Conservation (phyloP, 768 basidiomycete species). For the Steccherinum ochraceum region DNA sequence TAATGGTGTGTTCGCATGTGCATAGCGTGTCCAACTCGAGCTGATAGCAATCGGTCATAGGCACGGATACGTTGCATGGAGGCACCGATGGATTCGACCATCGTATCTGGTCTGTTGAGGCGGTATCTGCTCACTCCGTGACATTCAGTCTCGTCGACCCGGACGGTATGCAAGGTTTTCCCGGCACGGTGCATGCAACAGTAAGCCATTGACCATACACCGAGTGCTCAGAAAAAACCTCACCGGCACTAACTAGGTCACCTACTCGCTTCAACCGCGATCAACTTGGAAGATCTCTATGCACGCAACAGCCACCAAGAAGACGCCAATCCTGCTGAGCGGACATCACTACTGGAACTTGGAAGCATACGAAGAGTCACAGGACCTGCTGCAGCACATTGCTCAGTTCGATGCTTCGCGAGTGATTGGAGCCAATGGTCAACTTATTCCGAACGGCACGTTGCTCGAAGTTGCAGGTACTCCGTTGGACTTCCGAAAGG, state of each 20-base stretch:
- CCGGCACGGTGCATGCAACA: conserved; percentile 8
- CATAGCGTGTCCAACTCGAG: background rate
- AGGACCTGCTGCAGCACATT: background rate
- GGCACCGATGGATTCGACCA: conserved; percentile 53
- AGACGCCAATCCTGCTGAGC: conserved; percentile 54
- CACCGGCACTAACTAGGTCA: background rate
- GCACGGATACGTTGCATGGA: conserved; percentile 47
- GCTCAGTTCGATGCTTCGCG: conserved; percentile 30
- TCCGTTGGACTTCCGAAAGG: conserved; percentile 36
- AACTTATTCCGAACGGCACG: conserved; percentile 36
- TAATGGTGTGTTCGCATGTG: conserved; percentile 26
- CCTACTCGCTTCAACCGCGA: background rate
- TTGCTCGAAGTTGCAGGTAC: conserved; percentile 30
- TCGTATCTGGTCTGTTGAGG: conserved; percentile 46
- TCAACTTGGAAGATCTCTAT: conserved; percentile 27
- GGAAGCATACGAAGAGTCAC: background rate
- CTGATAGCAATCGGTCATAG: conserved; percentile 3
- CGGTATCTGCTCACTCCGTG: conserved; percentile 37
- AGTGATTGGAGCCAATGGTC: conserved; percentile 34
- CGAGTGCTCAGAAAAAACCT: background rate
- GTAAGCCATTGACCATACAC: conserved; percentile 3
- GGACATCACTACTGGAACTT: conserved; percentile 45
- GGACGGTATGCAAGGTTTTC: conserved; percentile 2
- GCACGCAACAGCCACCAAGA: conserved; percentile 40
- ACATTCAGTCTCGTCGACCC: background rate